Evolutionary conservation across 169 alveolate species (phyloP).

Genomic region (Eimeria acervulina): DNA sequence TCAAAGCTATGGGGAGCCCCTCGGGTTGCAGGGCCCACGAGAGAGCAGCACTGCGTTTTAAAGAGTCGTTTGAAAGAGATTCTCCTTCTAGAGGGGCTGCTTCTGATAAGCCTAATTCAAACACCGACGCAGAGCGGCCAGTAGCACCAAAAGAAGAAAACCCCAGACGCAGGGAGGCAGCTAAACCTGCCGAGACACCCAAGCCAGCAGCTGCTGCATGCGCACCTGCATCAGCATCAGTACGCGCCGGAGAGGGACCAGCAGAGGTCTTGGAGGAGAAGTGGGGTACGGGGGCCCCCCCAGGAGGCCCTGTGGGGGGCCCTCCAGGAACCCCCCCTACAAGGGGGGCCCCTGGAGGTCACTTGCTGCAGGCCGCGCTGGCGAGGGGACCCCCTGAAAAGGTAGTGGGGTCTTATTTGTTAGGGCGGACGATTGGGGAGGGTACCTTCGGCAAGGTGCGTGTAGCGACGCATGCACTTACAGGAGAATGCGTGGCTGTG

Average conservation of each 20-base stretch:
- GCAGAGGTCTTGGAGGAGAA: neutral
- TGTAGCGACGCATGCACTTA: conserved; percentile 94
- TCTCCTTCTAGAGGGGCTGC: neutral
- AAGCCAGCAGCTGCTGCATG: neutral
- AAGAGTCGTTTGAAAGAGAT: neutral
- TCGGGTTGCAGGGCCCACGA: neutral
- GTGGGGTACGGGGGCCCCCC: neutral
- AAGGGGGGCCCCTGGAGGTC: too few species aligned
- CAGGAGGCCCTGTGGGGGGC: neutral
- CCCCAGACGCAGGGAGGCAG: neutral
- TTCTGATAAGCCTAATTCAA: neutral
- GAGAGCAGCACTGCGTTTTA: neutral
- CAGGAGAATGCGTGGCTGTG: conserved; percentile 89
- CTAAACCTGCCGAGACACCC: neutral
- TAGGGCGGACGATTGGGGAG: conserved; percentile 94
- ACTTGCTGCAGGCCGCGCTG: conserved; percentile 46
- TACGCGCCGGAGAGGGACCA: neutral
- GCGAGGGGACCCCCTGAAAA: conserved; percentile 60
- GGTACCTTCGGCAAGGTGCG: conserved; percentile 97
- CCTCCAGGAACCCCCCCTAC: neutral
- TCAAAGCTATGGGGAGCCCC: neutral
- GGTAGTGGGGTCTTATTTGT: conserved; percentile 89
- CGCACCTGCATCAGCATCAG: too few species aligned
- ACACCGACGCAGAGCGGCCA: neutral
- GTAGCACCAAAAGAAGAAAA: neutral